Evolutionary conservation across 768 basidiomycete genomes (phyloP), one percentile per base, ranked within the genome.

Genomic region (Suillus plorans): DNA sequence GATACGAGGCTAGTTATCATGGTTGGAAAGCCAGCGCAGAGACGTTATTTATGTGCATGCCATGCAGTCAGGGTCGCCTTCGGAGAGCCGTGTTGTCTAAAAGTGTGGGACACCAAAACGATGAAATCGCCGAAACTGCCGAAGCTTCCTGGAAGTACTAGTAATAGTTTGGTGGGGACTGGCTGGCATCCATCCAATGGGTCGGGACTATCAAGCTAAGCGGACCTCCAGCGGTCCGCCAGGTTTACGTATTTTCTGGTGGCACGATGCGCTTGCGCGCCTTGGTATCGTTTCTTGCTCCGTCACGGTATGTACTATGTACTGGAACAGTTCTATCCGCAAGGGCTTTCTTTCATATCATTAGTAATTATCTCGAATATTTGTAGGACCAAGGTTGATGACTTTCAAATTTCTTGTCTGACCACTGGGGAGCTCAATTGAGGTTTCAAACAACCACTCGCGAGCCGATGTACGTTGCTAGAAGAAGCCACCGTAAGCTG

Each of bases 61-160:
- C 22, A 25, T 45, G 12, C 41, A 42, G 20, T 20, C 55, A 31
- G 5, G 6, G 31, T 28, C 2, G 20, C 34, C 55, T 56, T 41
- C 25, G 57, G 57, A 41, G 39, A 58, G 9, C 57, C 57, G 57
- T 28, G 41, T 25, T n/a, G 56, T 57, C 14, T 18, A 39, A 57
- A 57, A 57, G n/a, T 4, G 37, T 58, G 57, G 9, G 56, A 39
- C 8, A 14, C 13, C 36, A 53, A 20, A 36, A 22, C n/a, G 13
- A 36, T 56, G 55, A 20, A n/a, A 31, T 56, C 55, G 36, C 55
- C 55, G 55, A 31, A 56, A 37, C 36, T 36, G 55, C 55, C 55
- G 55, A 56, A 58, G 18, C 9, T 28, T 52, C 9, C 18, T 20
- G 28, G 20, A 28, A 53, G 50, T 28, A 28, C 25, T 28, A 28